Base-by-base conservation (phyloP, 1,139 yeast genomes). In the Diutina ranongensis region DNA sequence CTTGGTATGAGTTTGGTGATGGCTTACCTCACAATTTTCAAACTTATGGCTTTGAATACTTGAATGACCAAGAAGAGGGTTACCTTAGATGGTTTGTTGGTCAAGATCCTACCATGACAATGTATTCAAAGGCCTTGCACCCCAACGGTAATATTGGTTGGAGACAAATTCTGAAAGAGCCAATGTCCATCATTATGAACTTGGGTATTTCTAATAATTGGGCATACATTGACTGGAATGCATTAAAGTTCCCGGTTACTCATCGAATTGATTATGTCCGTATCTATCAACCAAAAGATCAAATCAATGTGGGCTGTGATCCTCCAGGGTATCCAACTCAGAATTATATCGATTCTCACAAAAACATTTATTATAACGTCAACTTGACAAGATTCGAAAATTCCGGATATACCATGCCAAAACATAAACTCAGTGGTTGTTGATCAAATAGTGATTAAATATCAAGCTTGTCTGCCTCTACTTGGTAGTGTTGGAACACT, bases 61-160 rank as follows among this genome's bases (percentile, higher is more conserved):
- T 78, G 50, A 80, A 83, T 57, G 92, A 82, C 58, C 63, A 73
- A 51, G 64, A 64, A 25, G 61, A 67, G 44, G 96, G 96, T 3
- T 88, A 86, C 60, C 68, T 83, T 51, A 74, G 81, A 46, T 89
- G 96, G 96, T 82, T 74, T 55, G 83, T 83, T 27, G 95, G 94
- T 19, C 73, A 74, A 35, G 68, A 70, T 18, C 81, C 86, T 3
- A 78, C 89, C 1, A 69, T 76, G 54, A 79, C 88, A 1, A 55
- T 84, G 32, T 68, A 71, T 48, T 73, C 85, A 0, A 68, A 68
- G 12, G 80, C 92, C 1, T 63, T 86, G 45, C 83, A 83, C 49
- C 92, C 94, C 16, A 82, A 83, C 58, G 64, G 64, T n/a, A 60
- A 60, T 47, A 45, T 60, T 34, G 57, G 55, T 12, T 57, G 55